Conservation (phyloP, 2,329 filamentous ascomycete genomes). For the Neofusicoccum kwambonambiense region DNA sequence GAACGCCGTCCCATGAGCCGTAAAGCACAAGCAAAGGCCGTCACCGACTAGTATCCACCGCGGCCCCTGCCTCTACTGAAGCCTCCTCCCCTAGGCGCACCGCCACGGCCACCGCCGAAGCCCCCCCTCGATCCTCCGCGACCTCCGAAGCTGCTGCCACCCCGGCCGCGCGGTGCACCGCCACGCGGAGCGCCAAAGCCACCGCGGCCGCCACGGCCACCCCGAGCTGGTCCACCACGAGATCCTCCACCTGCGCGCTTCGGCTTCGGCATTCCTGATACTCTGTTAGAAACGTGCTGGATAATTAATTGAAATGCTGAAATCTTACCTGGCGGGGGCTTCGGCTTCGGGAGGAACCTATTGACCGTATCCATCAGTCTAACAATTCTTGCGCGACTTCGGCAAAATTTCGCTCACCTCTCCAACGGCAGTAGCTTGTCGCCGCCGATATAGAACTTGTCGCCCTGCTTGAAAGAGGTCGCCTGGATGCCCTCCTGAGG, state of each 20-base stretch:
- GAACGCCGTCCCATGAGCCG: conserved; percentile 23
- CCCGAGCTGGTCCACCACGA: conserved; percentile 44
- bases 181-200: conserved; percentile 55
- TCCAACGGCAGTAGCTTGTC: conserved; percentile 95
- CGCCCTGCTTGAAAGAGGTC: conserved; percentile 88
- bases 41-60: conserved; percentile 25
- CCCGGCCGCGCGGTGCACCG: conserved; percentile 39
- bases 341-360: conserved; percentile 90
- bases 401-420: conserved; percentile 50
- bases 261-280: conserved; percentile 64
- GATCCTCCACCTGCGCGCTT: conserved; percentile 65
- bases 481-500: conserved; percentile 95
- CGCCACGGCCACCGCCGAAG: conserved; percentile 43
- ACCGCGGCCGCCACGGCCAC: conserved; percentile 41
- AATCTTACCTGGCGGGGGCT: conserved; percentile 57
- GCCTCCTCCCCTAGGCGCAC: conserved; percentile 24
- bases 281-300: conserved; percentile 22
- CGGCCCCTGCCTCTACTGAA: conserved; percentile 14
- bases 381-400: neutral
- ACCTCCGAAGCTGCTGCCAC: conserved; percentile 42
- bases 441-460: conserved; percentile 93
- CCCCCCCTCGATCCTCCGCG: conserved; percentile 43
- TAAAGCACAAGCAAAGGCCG: conserved; percentile 23
- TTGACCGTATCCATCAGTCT: conserved; percentile 24
- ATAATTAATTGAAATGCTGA: neutral